Base-by-base conservation (phyloP, 495 filamentous ascomycete species). In the Daldinia vernicosa region DNA sequence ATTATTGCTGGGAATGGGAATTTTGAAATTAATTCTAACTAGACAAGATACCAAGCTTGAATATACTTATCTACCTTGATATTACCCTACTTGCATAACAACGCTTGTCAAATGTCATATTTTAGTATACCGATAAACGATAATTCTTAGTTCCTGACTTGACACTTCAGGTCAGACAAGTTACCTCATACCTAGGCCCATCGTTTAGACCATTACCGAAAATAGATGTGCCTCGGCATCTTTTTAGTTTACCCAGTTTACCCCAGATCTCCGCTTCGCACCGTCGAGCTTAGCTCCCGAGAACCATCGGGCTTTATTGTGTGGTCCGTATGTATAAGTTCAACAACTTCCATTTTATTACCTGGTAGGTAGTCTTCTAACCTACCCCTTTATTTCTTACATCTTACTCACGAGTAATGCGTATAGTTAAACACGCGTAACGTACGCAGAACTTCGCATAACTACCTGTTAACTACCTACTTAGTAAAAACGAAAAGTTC, bases 181-280 rank as follows among this genome's bases (percentile, higher is more conserved):
- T 8, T 26, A 28, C 26, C 47, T 28, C 12, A 52, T 52, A 52
- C 50, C 50, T 52, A 51, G 19, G 28, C 30, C 57, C 28, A 22
- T 57, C 17, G 14, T 7, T 2, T 1, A 40, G 33, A 19, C 26
- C 52, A 14, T 28, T 53, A 6, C 70, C 57, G 15, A 50, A 66
- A 66, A 51, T 56, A 55, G 66, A 61, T 27, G 54, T 76, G 58
- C 74, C 72, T 71, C 65, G 74, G 74, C 51, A 72, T 58, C 27
- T 47, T 56, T 45, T 45, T 35, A 35, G 33, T 35, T 45, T 37
- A 64, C n/a, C n/a, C 30, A 35, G 39, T 39, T 32, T 57, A 67
- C 57, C 70, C 71, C 45, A 56, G 69, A 27, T 60, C 55, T 60
- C 67, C 58, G 54, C 56, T 47, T 58, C 26, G 5, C 17, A 19